Base-by-base conservation (phyloP, 352 stramenopile species). In the Sclerospora graminicola region DNA sequence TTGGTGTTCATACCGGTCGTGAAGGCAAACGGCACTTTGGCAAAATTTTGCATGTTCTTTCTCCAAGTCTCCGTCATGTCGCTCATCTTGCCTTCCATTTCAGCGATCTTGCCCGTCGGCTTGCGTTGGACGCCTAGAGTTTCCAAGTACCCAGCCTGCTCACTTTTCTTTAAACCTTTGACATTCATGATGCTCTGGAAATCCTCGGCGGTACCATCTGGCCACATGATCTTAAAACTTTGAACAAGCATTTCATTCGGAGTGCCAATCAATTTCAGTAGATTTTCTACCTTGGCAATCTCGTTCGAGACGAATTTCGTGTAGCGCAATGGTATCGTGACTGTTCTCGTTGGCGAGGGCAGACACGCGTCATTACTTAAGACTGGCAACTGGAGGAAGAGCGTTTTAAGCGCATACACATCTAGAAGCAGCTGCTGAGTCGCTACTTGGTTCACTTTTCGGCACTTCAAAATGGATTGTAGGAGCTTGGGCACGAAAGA, bases 361-460 rank as follows among this genome's bases (percentile, higher is more conserved):
- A 71, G 27, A 0, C 48, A 65, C 3, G 68, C 57, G 13, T 63
- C 51, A 26, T 84, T 79, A 18, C 79, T 71, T 18, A 97, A 48
- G 0, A 91, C 74, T 2, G 94, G 92, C 5, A 98, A 69, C 53
- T 97, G 92, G 13, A 98, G 68, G 51, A 99, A 90, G 5, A 98
- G 60, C 20, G 89, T 97, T 63, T 98, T 98, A 11, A 99, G 67
- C 38, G 89, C 96, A 54, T 98, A 98, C 23, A 98, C 85, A 64
- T 99, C 96, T 15, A 99, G 67, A n/a, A 99, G 60, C 8, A 99
- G 60, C 54, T 99, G 96, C 59, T 99, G 96, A n/a, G 95, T 97
- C 19, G 82, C 94, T 24, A 96, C 87, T 31, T 98, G 90, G 55
- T 93, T 97, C 28, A 99, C 92, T 35, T 87, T 82, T 40, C 95